A percentile compares a stretch with the other conserved stretches of the same genome.
Conservation (phyloP, 1,139 yeast species). For the Geotrichum cucujoidarum region DNA sequence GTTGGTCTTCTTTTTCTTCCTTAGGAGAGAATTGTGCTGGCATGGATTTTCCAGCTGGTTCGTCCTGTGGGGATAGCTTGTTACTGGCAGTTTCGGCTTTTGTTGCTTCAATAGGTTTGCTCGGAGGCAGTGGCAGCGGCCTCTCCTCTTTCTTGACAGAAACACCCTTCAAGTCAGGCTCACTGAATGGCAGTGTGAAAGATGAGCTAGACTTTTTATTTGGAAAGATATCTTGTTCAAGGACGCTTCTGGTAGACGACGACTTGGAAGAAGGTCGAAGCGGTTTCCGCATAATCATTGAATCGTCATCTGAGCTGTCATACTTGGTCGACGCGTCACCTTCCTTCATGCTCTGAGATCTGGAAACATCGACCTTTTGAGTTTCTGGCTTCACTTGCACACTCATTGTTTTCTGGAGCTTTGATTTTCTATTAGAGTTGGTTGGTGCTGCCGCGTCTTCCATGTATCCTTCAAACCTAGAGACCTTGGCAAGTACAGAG, state of each 20-base stretch:
- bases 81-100: no score
- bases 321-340: neutral
- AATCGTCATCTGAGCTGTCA: neutral
- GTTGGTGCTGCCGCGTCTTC: neutral
- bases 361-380: neutral
- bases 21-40: neutral
- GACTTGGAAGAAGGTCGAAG: neutral
- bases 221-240: neutral
- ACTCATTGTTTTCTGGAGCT: neutral
- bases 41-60: no score
- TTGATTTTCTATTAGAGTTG: neutral
- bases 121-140: neutral
- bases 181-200: neutral
- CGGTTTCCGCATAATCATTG: neutral
- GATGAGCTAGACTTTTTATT: neutral
- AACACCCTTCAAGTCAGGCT: neutral
- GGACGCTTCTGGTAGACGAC: neutral
- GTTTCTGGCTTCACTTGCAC: neutral
- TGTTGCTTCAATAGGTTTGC: neutral
- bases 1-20: neutral
- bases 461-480: constrained; percentile 13
- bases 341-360: neutral
- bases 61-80: no score
- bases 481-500: constrained; percentile 12
- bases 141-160: neutral